These are phyloP conservation scores for Dactylellina parvicollis DNA, from an alignment of 2,329 filamentous ascomycete species.

Conservation along the genomic window DNA sequence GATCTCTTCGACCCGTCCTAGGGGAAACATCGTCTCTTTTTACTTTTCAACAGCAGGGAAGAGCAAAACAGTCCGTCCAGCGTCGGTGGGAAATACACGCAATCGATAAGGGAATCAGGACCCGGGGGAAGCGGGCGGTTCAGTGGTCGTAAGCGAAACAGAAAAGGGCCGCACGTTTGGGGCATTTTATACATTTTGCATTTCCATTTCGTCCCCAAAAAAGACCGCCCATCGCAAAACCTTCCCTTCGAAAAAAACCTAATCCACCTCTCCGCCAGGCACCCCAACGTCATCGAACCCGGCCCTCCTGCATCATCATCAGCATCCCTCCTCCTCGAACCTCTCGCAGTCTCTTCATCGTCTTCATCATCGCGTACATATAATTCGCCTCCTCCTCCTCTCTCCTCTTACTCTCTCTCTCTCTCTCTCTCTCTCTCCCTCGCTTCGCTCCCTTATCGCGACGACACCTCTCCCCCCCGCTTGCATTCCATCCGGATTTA, in stretches of 20 bases:
- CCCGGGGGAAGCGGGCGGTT: too few relatives aligned
- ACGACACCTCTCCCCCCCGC: conserved; percentile 1
- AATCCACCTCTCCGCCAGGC: neutral
- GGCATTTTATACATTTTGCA: too few relatives aligned
- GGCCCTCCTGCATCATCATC: neutral
- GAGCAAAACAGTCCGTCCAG: neutral
- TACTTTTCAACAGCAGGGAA: neutral
- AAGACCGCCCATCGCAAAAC: conserved; percentile 19
- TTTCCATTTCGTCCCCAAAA: neutral
- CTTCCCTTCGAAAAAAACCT: neutral
- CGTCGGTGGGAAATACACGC: neutral
- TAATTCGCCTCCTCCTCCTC: too few relatives aligned
- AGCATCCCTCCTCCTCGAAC: conserved; percentile 4
- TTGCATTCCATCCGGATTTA: conserved; percentile 31
- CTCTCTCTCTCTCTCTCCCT: neutral
- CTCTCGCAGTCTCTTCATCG: neutral
- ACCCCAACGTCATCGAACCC: neutral
- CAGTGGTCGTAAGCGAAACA: too few relatives aligned
- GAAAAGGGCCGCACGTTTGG: too few relatives aligned
- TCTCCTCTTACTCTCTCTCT: neutral
- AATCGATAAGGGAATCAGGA: neutral
- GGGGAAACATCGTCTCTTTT: too few relatives aligned
- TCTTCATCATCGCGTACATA: neutral
- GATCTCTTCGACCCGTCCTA: too few relatives aligned
- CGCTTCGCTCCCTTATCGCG: conserved; percentile 33